Evolutionary conservation across 2,329 filamentous ascomycete species (phyloP), one percentile per base, ranked within the genome.

Genomic region (Curvularia hawaiiensis): DNA sequence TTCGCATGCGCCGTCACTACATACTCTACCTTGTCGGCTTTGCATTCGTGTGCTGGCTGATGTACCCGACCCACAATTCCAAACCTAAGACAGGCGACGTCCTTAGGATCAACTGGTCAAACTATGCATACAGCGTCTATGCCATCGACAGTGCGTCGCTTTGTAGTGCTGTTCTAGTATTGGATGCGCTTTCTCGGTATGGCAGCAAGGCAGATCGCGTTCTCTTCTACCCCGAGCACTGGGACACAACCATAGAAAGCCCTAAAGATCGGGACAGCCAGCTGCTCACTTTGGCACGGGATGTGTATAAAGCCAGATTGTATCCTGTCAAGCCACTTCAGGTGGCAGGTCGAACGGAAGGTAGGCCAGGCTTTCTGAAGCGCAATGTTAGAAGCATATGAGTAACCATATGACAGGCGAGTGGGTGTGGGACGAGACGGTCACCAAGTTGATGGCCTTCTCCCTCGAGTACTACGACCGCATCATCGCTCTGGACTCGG

Each of bases 401-500:
- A 51, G 61, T 69, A 58, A 68, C 60, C 26, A 40, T 54, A 54
- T 60, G 62, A 62, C 67, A 76, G 74, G 70, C 50, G 62, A 59
- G 18, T 75, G 67, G 63, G 70, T 85, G 1, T 89, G 86, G 87
- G 83, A 85, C 55, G 82, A 84, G 35, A 86, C 84, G 2, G 86
- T 86, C 65, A 88, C 87, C 22, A 91, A 91, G 70, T 82, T 90
- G 33, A 80, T 89, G 20, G 86, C 87, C 2, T 91, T 90, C 69
- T 87, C 87, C 57, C 85, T 89, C 51, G 85, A 84, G 0, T 80
- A 87, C 54, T 90, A 90, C 69, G 75, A 81, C 20, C 80, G 85
- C 39, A 78, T 87, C 22, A 78, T 87, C 33, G 79, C 82, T 50
- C 75, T 87, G 45, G 85, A 91, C 70, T 88, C 87, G 9, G 88